These are phyloP conservation scores for Trichoderma oligosporum DNA, from an alignment of 2,329 filamentous ascomycete species.

Conservation along the genomic window DNA sequence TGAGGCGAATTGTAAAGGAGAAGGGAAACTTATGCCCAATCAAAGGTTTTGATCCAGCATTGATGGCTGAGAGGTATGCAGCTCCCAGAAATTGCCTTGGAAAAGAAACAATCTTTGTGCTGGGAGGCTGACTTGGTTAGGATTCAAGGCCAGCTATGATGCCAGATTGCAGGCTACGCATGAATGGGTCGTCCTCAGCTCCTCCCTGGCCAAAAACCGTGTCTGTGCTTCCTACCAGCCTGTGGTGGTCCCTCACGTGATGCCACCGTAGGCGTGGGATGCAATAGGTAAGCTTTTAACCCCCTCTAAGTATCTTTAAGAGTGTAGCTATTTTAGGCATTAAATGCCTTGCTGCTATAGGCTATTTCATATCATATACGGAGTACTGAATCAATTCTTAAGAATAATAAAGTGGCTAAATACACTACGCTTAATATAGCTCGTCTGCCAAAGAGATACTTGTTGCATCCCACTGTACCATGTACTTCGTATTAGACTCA, in stretches of 20 bases:
- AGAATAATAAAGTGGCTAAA: too few relatives aligned
- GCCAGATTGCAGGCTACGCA: conserved; percentile 43
- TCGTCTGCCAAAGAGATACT: too few relatives aligned
- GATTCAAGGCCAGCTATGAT: conserved; percentile 31
- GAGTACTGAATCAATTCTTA: too few relatives aligned
- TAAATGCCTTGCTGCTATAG: too few relatives aligned
- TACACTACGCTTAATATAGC: too few relatives aligned
- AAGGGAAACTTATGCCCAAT: conserved; percentile 5
- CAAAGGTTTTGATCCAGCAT: conserved; percentile 16
- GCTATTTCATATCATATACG: too few relatives aligned
- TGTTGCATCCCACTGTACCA: too few relatives aligned
- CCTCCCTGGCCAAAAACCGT: conserved; percentile 26
- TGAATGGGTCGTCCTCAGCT: conserved; percentile 26
- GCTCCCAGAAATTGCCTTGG: conserved; percentile 15
- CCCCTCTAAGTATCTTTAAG: background rate
- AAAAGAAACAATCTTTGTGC: conserved; percentile 19
- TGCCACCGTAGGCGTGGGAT: conserved; percentile 3
- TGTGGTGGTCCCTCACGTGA: conserved; percentile 23
- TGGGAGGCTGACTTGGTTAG: conserved; percentile 19
- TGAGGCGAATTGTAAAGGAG: conserved; percentile 14
- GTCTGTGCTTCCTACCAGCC: conserved; percentile 5
- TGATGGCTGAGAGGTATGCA: conserved; percentile 14
- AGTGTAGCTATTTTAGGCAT: too few relatives aligned
- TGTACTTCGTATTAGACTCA: too few relatives aligned
- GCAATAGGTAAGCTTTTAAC: too few relatives aligned